phyloP scores from a whole-genome alignment of 2,329 filamentous ascomycete species.

The Arthroderma uncinatum region DNA sequence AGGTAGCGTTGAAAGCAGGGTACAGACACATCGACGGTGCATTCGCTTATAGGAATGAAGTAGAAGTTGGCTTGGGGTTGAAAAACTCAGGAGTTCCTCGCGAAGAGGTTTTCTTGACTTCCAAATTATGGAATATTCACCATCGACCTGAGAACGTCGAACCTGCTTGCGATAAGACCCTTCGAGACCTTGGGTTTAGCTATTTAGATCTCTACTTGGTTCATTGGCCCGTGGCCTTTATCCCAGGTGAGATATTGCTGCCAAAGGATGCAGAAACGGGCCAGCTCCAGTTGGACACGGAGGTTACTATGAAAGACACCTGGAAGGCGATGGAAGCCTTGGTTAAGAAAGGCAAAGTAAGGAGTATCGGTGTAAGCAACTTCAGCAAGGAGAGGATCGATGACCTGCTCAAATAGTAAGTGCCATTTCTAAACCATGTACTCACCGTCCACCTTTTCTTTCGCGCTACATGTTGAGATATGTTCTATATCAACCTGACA shows the following conservation, averaged over 20 bases:
- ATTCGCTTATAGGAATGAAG: slow-evolving; percentile 48
- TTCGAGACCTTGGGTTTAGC: slow-evolving; percentile 62
- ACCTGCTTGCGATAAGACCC: slow-evolving; percentile 58
- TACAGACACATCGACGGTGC: slow-evolving; percentile 27
- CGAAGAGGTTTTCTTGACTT: slow-evolving; percentile 71
- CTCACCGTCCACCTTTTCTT: neutral
- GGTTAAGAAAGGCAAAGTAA: slow-evolving; percentile 43
- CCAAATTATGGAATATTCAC: slow-evolving; percentile 77
- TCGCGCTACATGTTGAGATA: neutral
- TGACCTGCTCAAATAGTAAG: slow-evolving; percentile 35
- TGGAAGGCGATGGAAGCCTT: slow-evolving; percentile 61
- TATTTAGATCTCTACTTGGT: slow-evolving; percentile 74
- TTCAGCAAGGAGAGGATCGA: slow-evolving; percentile 46
- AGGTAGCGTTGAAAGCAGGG: slow-evolving; percentile 22
- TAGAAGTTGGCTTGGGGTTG: slow-evolving; percentile 68
- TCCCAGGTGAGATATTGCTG: neutral
- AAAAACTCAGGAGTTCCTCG: slow-evolving; percentile 65
- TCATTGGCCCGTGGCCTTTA: slow-evolving; percentile 60
- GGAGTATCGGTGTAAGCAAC: slow-evolving; percentile 50
- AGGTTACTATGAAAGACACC: slow-evolving; percentile 31
- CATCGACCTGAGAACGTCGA: slow-evolving; percentile 50
- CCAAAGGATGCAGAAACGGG: slow-evolving; percentile 9
- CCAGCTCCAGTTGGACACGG: neutral
- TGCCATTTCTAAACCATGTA: neutral
- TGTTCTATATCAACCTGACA: slow-evolving; percentile 25